These are phyloP conservation scores for Leucocoprinus leucothites DNA, from an alignment of 768 basidiomycete genomes.

Conservation along the genomic window DNA sequence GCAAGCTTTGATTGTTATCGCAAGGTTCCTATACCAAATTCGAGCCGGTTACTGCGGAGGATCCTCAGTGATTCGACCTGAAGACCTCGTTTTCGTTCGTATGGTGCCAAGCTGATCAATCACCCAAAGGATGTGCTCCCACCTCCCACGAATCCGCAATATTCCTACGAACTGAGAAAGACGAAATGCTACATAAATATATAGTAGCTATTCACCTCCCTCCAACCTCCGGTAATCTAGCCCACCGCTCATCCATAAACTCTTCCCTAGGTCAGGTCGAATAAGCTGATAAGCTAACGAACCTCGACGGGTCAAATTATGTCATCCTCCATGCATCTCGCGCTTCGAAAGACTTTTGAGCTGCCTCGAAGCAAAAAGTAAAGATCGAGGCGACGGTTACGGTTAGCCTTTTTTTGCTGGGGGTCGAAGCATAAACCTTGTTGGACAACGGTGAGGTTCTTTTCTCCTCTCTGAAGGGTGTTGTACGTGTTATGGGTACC, in stretches of 20 bases:
- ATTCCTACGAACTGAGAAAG: no score
- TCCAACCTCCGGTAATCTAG: no score
- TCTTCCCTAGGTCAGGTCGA: background rate
- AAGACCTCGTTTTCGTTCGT: background rate
- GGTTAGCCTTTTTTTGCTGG: constrained; percentile 1
- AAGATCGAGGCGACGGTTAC: background rate
- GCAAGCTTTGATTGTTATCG: background rate
- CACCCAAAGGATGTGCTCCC: no score
- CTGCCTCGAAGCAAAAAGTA: background rate
- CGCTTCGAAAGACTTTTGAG: background rate
- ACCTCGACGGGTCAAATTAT: background rate
- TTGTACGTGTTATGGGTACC: background rate
- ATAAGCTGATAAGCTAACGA: background rate
- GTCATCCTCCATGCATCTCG: background rate
- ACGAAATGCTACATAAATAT: no score
- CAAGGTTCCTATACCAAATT: background rate
- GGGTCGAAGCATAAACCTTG: constrained; percentile 3
- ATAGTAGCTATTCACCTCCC: no score
- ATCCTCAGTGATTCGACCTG: background rate
- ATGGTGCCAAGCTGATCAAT: no score
- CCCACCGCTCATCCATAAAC: no score
- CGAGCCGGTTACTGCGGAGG: background rate
- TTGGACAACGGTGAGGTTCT: background rate
- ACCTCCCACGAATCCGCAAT: no score
- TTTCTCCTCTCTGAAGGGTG: background rate